Percentiles rank a stretch among this genome's conserved stretches.
Conservation (phyloP, 1,139 yeast genomes). For the Geotrichum europaeum region DNA sequence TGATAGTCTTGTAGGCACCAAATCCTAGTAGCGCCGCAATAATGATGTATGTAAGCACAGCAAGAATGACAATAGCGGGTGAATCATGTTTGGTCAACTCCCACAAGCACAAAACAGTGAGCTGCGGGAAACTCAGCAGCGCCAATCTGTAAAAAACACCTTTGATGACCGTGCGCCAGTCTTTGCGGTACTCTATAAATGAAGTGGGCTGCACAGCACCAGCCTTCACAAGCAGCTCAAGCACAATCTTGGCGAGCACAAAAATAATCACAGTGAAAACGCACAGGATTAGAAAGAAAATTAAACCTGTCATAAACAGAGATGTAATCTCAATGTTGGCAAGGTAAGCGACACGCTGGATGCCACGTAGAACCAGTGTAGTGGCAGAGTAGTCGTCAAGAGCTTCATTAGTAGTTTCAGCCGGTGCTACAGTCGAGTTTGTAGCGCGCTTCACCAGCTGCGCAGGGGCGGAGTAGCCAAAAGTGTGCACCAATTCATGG, state of each 20-base stretch:
- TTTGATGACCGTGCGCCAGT: conserved; percentile 75
- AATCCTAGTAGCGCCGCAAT: conserved; percentile 56
- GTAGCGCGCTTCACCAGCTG: conserved; percentile 30
- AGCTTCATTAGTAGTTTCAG: conserved; percentile 64
- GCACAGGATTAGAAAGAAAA: conserved; percentile 73
- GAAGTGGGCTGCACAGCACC: conserved; percentile 53
- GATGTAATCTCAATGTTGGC: conserved; percentile 82
- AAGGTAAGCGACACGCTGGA: conserved; percentile 81
- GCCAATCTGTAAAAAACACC: conserved; percentile 83
- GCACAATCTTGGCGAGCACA: conserved; percentile 62
- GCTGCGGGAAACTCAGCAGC: conserved; percentile 78
- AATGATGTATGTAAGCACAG: conserved; percentile 58
- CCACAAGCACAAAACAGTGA: conserved; percentile 80
- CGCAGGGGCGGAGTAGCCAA: conserved; percentile 12
- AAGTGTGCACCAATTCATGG: conserved; percentile 18
- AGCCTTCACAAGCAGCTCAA: conserved; percentile 63
- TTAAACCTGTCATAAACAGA: conserved; percentile 79
- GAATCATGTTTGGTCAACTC: conserved; percentile 80
- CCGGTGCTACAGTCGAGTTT: conserved; percentile 45
- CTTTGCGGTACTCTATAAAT: conserved; percentile 70
- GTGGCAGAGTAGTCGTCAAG: conserved; percentile 50
- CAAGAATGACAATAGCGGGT: conserved; percentile 73
- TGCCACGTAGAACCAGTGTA: conserved; percentile 79
- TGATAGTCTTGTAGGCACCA: conserved; percentile 67
- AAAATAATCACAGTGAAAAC: conserved; percentile 62